These are phyloP conservation scores for Spiraea crenata DNA, from an alignment of 331 rosid species.

Conservation along the genomic window DNA sequence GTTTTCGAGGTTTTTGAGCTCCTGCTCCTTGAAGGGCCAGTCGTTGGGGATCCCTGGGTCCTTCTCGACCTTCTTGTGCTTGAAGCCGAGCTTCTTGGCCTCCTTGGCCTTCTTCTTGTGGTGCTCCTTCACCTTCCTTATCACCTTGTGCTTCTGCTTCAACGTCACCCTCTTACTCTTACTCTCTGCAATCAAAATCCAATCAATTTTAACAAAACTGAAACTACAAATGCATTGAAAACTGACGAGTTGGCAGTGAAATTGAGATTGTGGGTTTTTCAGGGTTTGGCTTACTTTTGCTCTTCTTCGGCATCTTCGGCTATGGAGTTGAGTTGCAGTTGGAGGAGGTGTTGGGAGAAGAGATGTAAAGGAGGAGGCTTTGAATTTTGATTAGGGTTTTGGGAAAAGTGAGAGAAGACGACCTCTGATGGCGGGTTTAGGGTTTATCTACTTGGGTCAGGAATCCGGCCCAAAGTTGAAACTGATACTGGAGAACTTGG, in stretches of 20 bases:
- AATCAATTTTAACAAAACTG: not conserved
- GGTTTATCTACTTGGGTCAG: not conserved
- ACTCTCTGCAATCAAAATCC: conserved; percentile 54
- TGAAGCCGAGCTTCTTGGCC: conserved; percentile 68
- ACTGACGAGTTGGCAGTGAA: not conserved
- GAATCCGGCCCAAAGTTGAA: too few species aligned
- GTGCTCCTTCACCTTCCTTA: conserved; percentile 82
- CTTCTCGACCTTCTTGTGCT: conserved; percentile 71
- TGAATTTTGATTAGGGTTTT: conserved; percentile 5
- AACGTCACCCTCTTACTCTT: conserved; percentile 85
- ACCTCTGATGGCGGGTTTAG: not conserved
- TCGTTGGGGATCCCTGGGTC: conserved; percentile 98
- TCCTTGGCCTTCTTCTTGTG: conserved; percentile 81
- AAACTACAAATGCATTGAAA: not conserved
- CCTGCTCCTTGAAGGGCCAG: conserved; percentile 97
- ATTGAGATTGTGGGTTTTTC: not conserved
- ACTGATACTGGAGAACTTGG: not conserved
- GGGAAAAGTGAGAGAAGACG: not conserved
- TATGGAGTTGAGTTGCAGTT: not conserved
- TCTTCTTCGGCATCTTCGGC: conserved; percentile 71
- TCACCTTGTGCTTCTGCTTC: conserved; percentile 81
- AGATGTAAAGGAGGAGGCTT: not conserved
- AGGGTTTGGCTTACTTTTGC: conserved; percentile 60
- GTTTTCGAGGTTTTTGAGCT: conserved; percentile 79
- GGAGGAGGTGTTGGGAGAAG: not conserved